Evolutionary conservation across 2,329 filamentous ascomycete genomes (phyloP).

Genomic region (Alternaria panax): DNA sequence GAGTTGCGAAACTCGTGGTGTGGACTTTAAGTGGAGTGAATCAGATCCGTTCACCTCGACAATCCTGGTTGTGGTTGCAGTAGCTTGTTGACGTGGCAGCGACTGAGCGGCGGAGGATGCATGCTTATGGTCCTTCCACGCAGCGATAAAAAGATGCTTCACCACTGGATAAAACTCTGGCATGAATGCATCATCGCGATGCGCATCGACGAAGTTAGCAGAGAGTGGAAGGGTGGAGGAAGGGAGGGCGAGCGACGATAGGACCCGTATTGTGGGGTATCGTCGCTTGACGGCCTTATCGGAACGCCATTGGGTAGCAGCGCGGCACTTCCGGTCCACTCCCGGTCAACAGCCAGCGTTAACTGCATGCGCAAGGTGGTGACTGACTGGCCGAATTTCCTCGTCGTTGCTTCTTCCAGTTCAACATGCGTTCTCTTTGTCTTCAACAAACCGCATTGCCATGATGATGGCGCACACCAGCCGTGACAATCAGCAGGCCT

Average conservation of each 20-base stretch:
- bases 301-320: conserved; percentile 24
- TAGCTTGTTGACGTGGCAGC: conserved; percentile 25
- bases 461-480: conserved; percentile 28
- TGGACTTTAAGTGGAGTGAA: neutral
- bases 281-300: conserved; percentile 20
- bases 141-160: neutral
- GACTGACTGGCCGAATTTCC: conserved; percentile 35
- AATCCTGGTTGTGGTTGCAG: conserved; percentile 17
- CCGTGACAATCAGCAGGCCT: conserved; percentile 2
- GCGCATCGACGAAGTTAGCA: conserved; percentile 12
- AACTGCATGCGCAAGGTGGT: conserved; percentile 35
- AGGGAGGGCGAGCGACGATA: conserved; percentile 11
- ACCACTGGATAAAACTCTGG: conserved; percentile 1
- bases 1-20: neutral
- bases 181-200: neutral
- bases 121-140: neutral
- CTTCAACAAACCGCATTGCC: conserved; percentile 31
- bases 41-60: conserved; percentile 3
- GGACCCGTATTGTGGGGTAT: conserved; percentile 16
- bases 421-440: conserved; percentile 12
- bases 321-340: conserved; percentile 23
- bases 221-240: conserved; percentile 12
- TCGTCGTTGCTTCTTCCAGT: conserved; percentile 19
- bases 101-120: neutral
- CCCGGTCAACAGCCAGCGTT: conserved; percentile 24